phyloP scores from a whole-genome alignment of 768 basidiomycete genomes.

The Boletus rubroflammeus region DNA sequence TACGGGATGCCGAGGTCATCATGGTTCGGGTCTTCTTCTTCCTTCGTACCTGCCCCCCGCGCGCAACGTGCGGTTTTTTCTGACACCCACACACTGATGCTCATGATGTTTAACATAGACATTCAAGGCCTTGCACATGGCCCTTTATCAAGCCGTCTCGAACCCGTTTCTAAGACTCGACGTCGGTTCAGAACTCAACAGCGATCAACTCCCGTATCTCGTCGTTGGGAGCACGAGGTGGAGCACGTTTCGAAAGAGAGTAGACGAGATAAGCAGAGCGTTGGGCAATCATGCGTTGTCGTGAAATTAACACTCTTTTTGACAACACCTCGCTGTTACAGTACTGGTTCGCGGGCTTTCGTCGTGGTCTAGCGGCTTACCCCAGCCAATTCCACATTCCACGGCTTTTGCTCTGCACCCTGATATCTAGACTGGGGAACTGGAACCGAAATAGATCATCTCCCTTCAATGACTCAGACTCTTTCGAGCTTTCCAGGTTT shows the following conservation, averaged over 20 bases:
- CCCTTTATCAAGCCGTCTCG: constrained; percentile 77
- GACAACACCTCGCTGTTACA: background rate
- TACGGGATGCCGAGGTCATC: constrained; percentile 75
- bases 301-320: background rate
- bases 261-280: constrained; percentile 72
- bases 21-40: constrained; percentile 44
- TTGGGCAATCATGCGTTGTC: constrained; percentile 41
- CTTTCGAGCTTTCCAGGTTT: constrained; percentile 54
- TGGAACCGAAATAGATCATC: constrained; percentile 53
- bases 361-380: constrained; percentile 26
- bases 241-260: constrained; percentile 62
- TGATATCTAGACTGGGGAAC: constrained; percentile 4
- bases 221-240: constrained; percentile 62
- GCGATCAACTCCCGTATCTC: constrained; percentile 54
- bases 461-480: constrained; percentile 85
- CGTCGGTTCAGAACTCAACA: constrained; percentile 41
- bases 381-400: constrained; percentile 20
- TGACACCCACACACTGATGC: background rate
- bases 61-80: too few species aligned
- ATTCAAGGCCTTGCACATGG: constrained; percentile 86
- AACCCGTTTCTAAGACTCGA: constrained; percentile 84
- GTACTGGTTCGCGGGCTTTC: constrained; percentile 22
- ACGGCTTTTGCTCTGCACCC: constrained; percentile 15
- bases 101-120: constrained; percentile 48
- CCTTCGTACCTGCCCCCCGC: background rate